Conservation (phyloP, 257 asterid species). For the Mentha longifolia region DNA sequence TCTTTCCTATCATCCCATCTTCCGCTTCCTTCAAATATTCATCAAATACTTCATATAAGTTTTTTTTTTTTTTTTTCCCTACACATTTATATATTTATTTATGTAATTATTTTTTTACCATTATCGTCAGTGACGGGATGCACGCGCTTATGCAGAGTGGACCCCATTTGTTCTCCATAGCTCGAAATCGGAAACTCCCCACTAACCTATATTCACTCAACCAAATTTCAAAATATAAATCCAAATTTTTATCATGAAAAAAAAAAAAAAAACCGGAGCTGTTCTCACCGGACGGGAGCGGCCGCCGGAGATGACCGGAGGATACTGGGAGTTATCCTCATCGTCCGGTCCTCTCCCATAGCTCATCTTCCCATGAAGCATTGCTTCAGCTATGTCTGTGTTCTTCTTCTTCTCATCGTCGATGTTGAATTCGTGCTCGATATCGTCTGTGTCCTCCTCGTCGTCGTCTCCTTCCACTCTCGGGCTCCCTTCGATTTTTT, state of each 20-base stretch:
- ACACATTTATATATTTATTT: too few species aligned
- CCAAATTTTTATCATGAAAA: too few species aligned
- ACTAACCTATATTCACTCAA: constrained; percentile 58
- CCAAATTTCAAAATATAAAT: neutral
- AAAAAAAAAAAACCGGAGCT: neutral
- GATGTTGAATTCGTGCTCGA: constrained; percentile 91
- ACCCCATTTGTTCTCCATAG: constrained; percentile 76
- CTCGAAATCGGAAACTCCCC: constrained; percentile 74
- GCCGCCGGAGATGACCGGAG: constrained; percentile 79
- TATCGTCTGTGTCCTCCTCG: constrained; percentile 93
- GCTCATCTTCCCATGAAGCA: constrained; percentile 98
- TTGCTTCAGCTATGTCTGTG: constrained; percentile 72
- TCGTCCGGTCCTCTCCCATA: constrained; percentile 95
- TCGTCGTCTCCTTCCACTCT: constrained; percentile 98
- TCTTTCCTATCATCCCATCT: constrained; percentile 90
- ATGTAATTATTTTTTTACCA: constrained; percentile 34
- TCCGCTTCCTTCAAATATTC: constrained; percentile 56
- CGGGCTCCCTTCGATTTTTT: constrained; percentile 66
- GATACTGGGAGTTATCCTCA: constrained; percentile 71
- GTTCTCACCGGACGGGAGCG: constrained; percentile 72
- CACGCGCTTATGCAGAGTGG: constrained; percentile 80
- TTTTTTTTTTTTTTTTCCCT: too few species aligned
- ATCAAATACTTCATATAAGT: too few species aligned
- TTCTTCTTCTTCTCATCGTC: constrained; percentile 72
- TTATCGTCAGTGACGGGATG: constrained; percentile 78